These are phyloP conservation scores for Fusarium devonianum DNA, from an alignment of 2,329 filamentous ascomycete species.

Conservation along the genomic window DNA sequence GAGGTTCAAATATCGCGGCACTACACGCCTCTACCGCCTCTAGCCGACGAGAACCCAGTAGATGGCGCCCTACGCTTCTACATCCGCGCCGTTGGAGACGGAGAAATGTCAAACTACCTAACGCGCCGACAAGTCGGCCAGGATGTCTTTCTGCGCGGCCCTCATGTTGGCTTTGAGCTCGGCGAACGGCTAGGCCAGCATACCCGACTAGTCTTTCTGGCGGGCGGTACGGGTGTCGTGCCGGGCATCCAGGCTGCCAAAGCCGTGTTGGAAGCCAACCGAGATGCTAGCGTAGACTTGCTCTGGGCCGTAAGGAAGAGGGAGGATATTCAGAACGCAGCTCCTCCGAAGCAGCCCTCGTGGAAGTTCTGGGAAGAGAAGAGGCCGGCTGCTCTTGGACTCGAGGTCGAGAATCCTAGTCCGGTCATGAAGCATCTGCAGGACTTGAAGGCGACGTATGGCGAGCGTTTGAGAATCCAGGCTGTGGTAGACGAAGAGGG, in stretches of 20 bases:
- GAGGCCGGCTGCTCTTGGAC: conserved; percentile 28
- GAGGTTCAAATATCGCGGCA: conserved; percentile 89
- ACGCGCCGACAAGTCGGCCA: conserved; percentile 68
- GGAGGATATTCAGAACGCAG: conserved; percentile 54
- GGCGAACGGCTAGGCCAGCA: conserved; percentile 41
- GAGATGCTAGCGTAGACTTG: conserved; percentile 63
- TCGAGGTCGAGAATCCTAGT: conserved; percentile 44
- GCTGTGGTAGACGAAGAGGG: conserved; percentile 87
- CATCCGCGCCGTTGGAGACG: conserved; percentile 77
- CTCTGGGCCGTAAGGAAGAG: conserved; percentile 80
- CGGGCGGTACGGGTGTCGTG: conserved; percentile 91
- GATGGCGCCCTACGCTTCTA: conserved; percentile 70
- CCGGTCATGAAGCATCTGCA: conserved; percentile 69
- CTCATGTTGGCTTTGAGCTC: conserved; percentile 72
- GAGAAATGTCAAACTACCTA: conserved; percentile 87
- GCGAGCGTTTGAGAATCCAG: conserved; percentile 66
- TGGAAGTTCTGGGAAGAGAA: conserved; percentile 38
- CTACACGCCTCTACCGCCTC: conserved; percentile 84
- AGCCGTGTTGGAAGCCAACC: conserved; percentile 58
- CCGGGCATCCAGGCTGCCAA: conserved; percentile 83
- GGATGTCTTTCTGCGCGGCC: conserved; percentile 78
- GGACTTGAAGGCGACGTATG: conserved; percentile 65
- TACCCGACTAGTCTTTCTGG: conserved; percentile 76
- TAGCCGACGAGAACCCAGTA: conserved; percentile 39
- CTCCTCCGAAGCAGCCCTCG: conserved; percentile 25